Base-by-base conservation (phyloP, 345 rosid genomes). In the Eucalyptus guilfoylei region DNA sequence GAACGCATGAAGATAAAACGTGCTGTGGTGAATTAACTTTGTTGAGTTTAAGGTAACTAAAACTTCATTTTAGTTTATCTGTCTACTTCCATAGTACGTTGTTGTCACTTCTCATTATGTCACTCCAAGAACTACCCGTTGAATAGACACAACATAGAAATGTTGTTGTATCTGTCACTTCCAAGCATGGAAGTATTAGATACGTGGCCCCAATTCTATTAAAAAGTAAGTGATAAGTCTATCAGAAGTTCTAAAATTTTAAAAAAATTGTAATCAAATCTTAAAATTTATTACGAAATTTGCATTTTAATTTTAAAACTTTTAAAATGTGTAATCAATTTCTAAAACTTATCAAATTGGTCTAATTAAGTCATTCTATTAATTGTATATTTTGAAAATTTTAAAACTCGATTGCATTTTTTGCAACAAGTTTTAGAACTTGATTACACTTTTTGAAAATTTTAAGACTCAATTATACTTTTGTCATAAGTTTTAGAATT, bases 361-460 rank as follows among this genome's bases (percentile, higher is more conserved):
- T 24, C 30, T 23, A 55, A 55, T 55, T 23, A 55, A 55, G 14
- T 26, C 30, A 4, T 55, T 24, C 1, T 11, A 24, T 55, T 55
- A 26, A 23, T 55, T 55, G 30, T 26, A 55, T 1, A 23, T 55
- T 55, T 24, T 24, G 30, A 24, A 55, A 55, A 9, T 23, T 55
- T 55, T 55, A 55, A 23, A 55, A 55, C 2, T 55, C 6, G 3
- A 55, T 55, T 24, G 12, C 0, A 55, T 1, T 55, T 55, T 10
- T 55, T 17, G 28, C 24, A 24, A 3, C 0, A 24, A 24, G 1
- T 55, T 55, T 55, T 55, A 2, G 0, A 5, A 55, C 2, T 55
- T 23, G 6, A 55, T 55, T 55, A 24, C 0, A 55, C 1, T 55
- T 55, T 55, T 55, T 55, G 6, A 55, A 55, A 55, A 23, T 4